A percentile compares a stretch with the other conserved stretches of the same genome.
Conservation (phyloP, 345 rosid genomes). For the Melaleuca quinquenervia region DNA sequence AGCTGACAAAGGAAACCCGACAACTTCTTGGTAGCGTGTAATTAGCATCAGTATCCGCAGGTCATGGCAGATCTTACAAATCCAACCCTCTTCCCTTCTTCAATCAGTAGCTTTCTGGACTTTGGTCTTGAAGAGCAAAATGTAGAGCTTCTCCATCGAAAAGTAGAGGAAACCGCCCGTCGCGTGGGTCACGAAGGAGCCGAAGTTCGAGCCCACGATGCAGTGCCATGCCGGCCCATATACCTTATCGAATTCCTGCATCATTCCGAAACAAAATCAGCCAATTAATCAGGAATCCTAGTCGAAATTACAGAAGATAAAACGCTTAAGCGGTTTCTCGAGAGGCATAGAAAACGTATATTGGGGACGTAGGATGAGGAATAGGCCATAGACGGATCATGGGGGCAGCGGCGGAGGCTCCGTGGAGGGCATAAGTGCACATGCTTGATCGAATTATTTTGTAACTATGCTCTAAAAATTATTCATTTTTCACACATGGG, state of each 20-base stretch:
- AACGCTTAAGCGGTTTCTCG: too few relatives aligned
- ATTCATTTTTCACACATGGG: background rate
- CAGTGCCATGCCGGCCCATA: conserved; percentile 98
- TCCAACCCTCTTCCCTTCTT: background rate
- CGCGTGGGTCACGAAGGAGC: conserved; percentile 79
- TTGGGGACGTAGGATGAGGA: background rate
- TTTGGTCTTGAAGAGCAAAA: conserved; percentile 65
- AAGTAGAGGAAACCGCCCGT: conserved; percentile 81
- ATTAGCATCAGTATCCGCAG: background rate
- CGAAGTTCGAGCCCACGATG: conserved; percentile 79
- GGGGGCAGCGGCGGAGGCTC: background rate
- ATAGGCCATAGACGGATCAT: background rate
- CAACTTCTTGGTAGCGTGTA: background rate
- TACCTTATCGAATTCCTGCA: conserved; percentile 79
- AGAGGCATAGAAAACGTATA: background rate
- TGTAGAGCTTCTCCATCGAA: conserved; percentile 60
- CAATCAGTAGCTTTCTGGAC: conserved; percentile 29
- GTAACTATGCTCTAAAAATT: background rate
- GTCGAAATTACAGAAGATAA: background rate
- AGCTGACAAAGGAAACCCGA: background rate
- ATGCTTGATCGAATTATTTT: background rate
- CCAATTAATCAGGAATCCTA: background rate
- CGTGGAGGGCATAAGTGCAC: background rate
- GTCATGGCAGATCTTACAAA: background rate
- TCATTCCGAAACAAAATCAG: background rate